A percentile compares a stretch with the other conserved stretches of the same genome.
Conservation (phyloP, 2,329 filamentous ascomycete species). For the Zasmidium cellare region DNA sequence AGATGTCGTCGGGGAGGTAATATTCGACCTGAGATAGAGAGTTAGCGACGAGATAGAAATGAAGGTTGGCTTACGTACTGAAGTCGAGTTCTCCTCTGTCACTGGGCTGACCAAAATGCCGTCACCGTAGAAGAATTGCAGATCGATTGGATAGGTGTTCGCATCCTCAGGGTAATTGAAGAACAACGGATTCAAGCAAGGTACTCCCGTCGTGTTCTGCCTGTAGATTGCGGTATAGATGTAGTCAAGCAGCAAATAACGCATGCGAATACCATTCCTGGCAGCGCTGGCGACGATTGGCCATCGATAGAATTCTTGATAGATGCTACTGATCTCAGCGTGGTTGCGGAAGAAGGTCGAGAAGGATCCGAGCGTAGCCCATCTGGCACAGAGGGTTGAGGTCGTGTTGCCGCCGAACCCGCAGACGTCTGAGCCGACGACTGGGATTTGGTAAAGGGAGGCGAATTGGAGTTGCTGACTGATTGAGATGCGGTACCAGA, state of each 20-base stretch:
- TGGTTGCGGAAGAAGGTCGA: conserved; percentile 75
- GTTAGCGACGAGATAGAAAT: too few species aligned
- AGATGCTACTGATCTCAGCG: conserved; percentile 53
- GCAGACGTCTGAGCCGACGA: conserved; percentile 65
- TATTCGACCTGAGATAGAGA: too few species aligned
- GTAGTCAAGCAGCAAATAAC: conserved; percentile 74
- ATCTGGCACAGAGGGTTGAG: conserved; percentile 68
- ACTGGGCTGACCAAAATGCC: conserved; percentile 58
- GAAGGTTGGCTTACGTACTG: too few species aligned
- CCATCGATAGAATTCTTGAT: conserved; percentile 75
- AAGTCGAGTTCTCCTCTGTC: conserved; percentile 51
- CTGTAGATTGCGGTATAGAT: conserved; percentile 69
- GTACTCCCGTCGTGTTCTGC: conserved; percentile 62
- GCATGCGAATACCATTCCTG: conserved; percentile 65
- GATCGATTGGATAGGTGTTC: conserved; percentile 52
- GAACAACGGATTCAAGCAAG: conserved; percentile 68
- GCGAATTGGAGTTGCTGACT: conserved; percentile 47
- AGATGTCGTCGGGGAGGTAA: conserved; percentile 59
- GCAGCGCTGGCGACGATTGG: conserved; percentile 62
- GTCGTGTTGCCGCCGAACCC: conserved; percentile 69
- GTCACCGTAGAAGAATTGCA: conserved; percentile 62
- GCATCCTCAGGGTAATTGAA: conserved; percentile 64
- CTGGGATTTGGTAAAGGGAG: conserved; percentile 48
- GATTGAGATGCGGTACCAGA: conserved; percentile 44
- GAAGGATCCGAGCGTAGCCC: conserved; percentile 74